Conservation (phyloP, 352 stramenopile genomes). For the Globisporangium heterothallicum region DNA sequence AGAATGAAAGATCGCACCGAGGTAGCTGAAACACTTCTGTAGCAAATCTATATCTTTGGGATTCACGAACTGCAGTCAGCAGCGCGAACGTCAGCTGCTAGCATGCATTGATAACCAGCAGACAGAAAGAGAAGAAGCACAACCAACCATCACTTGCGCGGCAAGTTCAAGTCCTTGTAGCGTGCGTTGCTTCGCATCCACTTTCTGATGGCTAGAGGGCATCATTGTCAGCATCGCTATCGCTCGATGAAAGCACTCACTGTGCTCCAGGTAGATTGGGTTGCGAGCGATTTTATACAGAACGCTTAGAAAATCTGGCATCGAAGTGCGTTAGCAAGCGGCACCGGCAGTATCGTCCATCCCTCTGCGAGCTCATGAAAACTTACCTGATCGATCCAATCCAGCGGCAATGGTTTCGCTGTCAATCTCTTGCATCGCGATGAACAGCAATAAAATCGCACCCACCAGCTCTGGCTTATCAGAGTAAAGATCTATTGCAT, state of each 20-base stretch:
- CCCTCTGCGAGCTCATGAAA: not conserved
- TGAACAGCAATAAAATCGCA: not conserved
- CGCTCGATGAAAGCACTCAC: constrained; percentile 14
- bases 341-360: not conserved
- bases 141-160: constrained; percentile 23
- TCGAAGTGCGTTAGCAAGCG: not conserved
- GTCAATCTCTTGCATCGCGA: not conserved
- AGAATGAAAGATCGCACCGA: constrained; percentile 18
- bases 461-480: constrained; percentile 5
- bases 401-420: not conserved
- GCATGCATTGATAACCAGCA: too few species aligned
- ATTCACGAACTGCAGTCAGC: constrained; percentile 20
- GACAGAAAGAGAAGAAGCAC: not conserved
- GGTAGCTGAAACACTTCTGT: constrained; percentile 18
- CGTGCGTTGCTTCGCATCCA: constrained; percentile 11
- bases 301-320: not conserved
- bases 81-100: not conserved
- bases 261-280: not conserved
- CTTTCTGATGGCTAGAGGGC: not conserved
- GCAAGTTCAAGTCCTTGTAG: constrained; percentile 14
- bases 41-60: constrained; percentile 9
- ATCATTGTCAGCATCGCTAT: constrained; percentile 18
- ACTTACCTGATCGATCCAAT: not conserved
- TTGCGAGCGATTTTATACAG: not conserved
- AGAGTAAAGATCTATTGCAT: constrained; percentile 1